A percentile compares a stretch with the other conserved stretches of the same genome.
These are phyloP conservation scores for Euphorbia pulcherrima DNA, from an alignment of 345 rosid genomes.

Conservation along the genomic window DNA sequence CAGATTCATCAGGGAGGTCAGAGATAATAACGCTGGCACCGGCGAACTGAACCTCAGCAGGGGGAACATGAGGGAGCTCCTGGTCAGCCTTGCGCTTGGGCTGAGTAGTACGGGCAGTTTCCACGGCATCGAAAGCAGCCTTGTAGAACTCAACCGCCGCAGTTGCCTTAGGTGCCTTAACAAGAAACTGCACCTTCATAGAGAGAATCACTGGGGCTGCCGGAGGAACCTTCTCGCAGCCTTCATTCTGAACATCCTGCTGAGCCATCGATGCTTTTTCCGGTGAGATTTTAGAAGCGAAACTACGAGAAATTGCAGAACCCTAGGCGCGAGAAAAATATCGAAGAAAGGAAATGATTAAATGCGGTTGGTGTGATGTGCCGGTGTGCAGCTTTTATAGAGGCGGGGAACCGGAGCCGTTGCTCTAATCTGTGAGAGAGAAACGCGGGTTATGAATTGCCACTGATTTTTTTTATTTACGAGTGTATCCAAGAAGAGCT, in stretches of 20 bases:
- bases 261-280: constrained; percentile 47
- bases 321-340: constrained; percentile 35
- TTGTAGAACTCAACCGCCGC: constrained; percentile 86
- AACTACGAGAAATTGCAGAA: background rate
- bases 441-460: too few species aligned
- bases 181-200: constrained; percentile 57
- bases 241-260: constrained; percentile 55
- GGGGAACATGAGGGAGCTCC: constrained; percentile 83
- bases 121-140: constrained; percentile 69
- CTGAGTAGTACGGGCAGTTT: constrained; percentile 56
- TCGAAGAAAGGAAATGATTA: background rate
- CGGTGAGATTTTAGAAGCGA: background rate
- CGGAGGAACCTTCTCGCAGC: constrained; percentile 36
- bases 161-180: constrained; percentile 73
- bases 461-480: too few species aligned
- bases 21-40: constrained; percentile 56
- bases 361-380: constrained; percentile 16
- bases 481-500: too few species aligned
- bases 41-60: constrained; percentile 62
- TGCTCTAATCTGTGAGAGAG: too few species aligned
- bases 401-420: too few species aligned
- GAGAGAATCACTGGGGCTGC: constrained; percentile 38
- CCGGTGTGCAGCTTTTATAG: constrained; percentile 29
- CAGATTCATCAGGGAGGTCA: constrained; percentile 41
- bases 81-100: constrained; percentile 93